Conservation (phyloP, 225 moss, liverwort and hornwort genomes). For the Climacium dendroides region DNA sequence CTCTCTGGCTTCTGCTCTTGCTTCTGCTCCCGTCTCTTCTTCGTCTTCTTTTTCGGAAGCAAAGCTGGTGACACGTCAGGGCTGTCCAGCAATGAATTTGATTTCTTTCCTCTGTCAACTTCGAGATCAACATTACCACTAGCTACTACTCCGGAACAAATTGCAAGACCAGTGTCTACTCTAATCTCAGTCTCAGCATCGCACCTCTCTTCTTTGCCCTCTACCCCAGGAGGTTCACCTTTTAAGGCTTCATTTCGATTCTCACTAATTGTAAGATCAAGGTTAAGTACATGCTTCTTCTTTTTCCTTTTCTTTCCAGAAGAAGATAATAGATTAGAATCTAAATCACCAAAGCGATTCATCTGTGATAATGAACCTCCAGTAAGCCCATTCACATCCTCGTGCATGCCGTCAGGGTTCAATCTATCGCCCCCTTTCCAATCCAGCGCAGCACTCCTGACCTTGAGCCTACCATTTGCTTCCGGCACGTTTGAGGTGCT, state of each 20-base stretch:
- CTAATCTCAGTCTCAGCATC: not conserved
- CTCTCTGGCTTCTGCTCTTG: not conserved
- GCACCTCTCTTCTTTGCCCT: not conserved
- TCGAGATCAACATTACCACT: not conserved
- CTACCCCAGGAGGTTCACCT: not conserved
- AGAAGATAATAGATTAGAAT: not conserved
- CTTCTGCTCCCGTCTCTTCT: not conserved
- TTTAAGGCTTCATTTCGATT: not conserved
- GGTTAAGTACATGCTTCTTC: not conserved
- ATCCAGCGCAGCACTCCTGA: not conserved
- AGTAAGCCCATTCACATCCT: not conserved
- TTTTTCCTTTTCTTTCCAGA: constrained; percentile 10
- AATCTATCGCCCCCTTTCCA: not conserved
- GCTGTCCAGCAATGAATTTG: not conserved
- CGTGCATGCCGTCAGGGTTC: not conserved
- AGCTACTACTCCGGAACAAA: not conserved
- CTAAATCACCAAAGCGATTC: not conserved
- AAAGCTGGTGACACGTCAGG: not conserved
- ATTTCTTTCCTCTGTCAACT: not conserved
- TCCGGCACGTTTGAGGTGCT: not conserved
- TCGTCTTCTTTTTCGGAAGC: not conserved
- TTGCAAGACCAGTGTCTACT: not conserved
- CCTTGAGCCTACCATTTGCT: not conserved
- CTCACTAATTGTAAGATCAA: not conserved
- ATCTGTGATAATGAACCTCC: not conserved